Base-by-base conservation (phyloP, 176 grass and related monocot genomes). In the Panicum miliaceum region DNA sequence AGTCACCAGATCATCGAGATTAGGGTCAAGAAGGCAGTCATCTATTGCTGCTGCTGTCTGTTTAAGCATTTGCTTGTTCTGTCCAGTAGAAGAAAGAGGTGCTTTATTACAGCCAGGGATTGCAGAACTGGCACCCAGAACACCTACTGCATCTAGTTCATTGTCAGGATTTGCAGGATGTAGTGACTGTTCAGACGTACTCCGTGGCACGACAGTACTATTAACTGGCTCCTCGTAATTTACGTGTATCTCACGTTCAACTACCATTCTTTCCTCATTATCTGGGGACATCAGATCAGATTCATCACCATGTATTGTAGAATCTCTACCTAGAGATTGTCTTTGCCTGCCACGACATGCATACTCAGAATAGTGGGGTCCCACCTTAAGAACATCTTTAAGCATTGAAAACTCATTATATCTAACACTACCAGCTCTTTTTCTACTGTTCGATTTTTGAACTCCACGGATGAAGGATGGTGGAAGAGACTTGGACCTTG, bases 321-420 rank as follows among this genome's bases (percentile, higher is more conserved):
- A 83, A 82, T 58, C 89, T 81, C 79, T 63, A 68, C 40, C 70
- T 8, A 50, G 16, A 61, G 79, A 63, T 87, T 87, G 89, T 58
- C 72, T 89, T 71, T 68, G 64, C 64, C 46, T 94, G 38, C 52
- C 71, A 81, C 53, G 77, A 46, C 59, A 69, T 73, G 62, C 58
- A 68, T 88, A 60, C 78, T 86, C 85, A 76, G 89, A 86, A 86
- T 90, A 82, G 36, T 89, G 66, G 20, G 91, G 59, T 19, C 90
- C 86, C 47, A 93, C 85, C 82, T 96, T 83, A 38, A 94, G 93
- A 53, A 96, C 89, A 81, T 96, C 93, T 81, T 96, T 94, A 80
- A 94, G 91, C 91, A 96, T 90, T 51, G 86, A 90, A 78, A 90
- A 94, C 51, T 89, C 92, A 75, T 87, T 89, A 80, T 85, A 81